phyloP scores from a whole-genome alignment of 352 stramenopile species.

The Phytophthora chlamydospora region DNA sequence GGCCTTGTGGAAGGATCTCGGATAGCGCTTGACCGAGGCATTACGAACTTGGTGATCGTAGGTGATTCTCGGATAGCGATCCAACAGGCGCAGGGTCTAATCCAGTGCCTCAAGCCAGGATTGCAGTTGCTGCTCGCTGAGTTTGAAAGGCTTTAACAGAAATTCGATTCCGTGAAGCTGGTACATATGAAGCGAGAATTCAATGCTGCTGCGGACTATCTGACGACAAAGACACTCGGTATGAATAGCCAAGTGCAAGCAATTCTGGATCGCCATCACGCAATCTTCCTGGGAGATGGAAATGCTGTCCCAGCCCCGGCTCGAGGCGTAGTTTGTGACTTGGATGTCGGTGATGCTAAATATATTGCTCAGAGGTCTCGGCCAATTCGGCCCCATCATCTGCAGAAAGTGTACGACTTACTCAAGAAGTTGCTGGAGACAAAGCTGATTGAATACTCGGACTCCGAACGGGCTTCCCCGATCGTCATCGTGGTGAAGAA shows the following conservation, averaged over 20 bases:
- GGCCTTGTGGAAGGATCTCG: background rate
- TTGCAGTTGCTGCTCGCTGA: slow-evolving; percentile 3
- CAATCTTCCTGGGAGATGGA: too few relatives aligned
- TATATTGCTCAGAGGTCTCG: background rate
- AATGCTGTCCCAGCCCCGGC: too few relatives aligned
- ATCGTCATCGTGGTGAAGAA: slow-evolving; percentile 11
- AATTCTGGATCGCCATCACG: too few relatives aligned
- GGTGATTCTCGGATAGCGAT: slow-evolving; percentile 8
- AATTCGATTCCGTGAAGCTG: background rate
- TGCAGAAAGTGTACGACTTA: slow-evolving; percentile 4
- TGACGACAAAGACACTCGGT: background rate
- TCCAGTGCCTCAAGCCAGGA: slow-evolving; percentile 3
- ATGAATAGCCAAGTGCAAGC: too few relatives aligned
- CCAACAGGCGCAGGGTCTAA: slow-evolving; percentile 11
- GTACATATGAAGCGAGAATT: slow-evolving; percentile 3
- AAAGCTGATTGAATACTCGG: background rate
- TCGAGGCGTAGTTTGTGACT: too few relatives aligned
- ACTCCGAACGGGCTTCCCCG: background rate
- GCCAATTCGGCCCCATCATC: background rate
- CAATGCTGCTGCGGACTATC: background rate
- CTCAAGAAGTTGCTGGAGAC: slow-evolving; percentile 5
- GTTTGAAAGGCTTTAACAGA: background rate
- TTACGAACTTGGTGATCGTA: background rate
- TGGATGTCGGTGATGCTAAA: too few relatives aligned
- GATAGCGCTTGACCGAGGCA: background rate